Evolutionary conservation across 345 rosid species (phyloP), one percentile per base, ranked within the genome.

Genomic region (Brassica nigra): DNA sequence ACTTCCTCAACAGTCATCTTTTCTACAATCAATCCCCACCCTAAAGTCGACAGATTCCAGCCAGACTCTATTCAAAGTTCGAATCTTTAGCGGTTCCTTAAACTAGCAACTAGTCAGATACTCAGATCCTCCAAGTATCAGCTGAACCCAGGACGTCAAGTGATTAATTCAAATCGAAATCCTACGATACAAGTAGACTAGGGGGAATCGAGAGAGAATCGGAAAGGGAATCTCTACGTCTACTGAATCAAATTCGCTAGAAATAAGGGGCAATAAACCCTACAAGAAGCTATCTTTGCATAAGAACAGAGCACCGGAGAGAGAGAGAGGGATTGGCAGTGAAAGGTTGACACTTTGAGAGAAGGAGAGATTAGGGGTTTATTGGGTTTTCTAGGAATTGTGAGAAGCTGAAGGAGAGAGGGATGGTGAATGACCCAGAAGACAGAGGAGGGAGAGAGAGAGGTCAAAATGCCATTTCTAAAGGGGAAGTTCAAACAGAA

Each of bases 1-100:
- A 82, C 88, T 88, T 89, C 97, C 75, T 89, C 94, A 72, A 82
- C 86, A 75, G 89, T 77, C 93, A 92, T 92, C 78, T 23, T 23
- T 9, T 70, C 31, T 18, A 18, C 66, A 82, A 72, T 31, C 36
- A 55, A 70, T 62, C 57, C 57, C 76, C 36, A 67, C 66, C 11
- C 4, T 5, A 44, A 44, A 39, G 0, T 39, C 72, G 28, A 78
- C 55, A 33, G 64, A 75, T 11, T 44, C 4, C 0, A 44, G 5
- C 23, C 47, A 65, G 76, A 80, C 0, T 79, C 69, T 73, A 63
- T 65, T 11, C 20, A 70, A 70, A 79, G 57, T 73, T 67, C 23
- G 76, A 62, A 76, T 62, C 76, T 69, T 28, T 78, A 54, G 36
- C 70, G 81, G 62, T 28, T 57, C 37, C 64, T 11, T 18, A 52